Evolutionary conservation across 108 stramenopile genomes (phyloP).

Genomic region (Fragilaria crotonensis): DNA sequence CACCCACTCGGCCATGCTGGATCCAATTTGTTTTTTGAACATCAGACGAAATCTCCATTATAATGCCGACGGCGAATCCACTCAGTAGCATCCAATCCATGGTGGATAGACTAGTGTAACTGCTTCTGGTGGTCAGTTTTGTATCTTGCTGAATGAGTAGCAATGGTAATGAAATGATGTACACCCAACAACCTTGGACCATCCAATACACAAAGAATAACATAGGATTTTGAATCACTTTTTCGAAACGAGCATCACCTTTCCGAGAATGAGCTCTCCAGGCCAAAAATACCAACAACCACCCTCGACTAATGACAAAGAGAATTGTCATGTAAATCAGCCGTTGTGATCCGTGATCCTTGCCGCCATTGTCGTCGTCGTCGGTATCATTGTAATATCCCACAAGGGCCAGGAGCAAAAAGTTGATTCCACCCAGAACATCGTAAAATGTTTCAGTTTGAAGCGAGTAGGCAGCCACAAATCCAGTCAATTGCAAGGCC

Average conservation of each 20-base stretch:
- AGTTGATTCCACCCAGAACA: conserved; percentile 56
- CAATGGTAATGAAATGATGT: conserved; percentile 47
- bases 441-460: conserved; percentile 64
- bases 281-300: conserved; percentile 52
- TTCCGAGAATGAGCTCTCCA: conserved; percentile 61
- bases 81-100: conserved; percentile 25
- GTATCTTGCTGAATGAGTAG: conserved; percentile 17
- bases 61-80: conserved; percentile 26
- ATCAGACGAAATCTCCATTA: conserved; percentile 51
- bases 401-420: conserved; percentile 28
- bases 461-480: conserved; percentile 34
- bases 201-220: conserved; percentile 56
- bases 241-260: conserved; percentile 65
- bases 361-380: background rate
- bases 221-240: conserved; percentile 32
- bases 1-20: conserved; percentile 33
- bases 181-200: conserved; percentile 59
- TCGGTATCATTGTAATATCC: background rate
- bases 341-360: conserved; percentile 17
- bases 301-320: conserved; percentile 43
- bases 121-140: background rate
- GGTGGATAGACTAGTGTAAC: conserved; percentile 14
- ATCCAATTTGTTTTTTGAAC: conserved; percentile 62
- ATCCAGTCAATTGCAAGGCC: conserved; percentile 40
- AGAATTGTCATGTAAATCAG: conserved; percentile 30